Conservation (phyloP, 75 land plant species). For the Pinus albicaulis region DNA sequence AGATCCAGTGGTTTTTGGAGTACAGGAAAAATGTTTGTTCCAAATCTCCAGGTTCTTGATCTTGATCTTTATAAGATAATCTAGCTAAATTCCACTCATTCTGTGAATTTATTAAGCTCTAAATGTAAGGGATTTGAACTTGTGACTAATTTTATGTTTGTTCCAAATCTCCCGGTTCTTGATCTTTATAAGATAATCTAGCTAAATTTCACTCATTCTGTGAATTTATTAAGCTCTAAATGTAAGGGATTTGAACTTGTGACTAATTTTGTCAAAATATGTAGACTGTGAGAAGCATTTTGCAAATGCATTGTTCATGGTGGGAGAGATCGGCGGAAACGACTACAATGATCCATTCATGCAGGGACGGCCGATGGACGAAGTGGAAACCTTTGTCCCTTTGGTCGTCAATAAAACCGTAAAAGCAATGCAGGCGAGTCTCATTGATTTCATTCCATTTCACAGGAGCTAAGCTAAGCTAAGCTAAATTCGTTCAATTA, state of each 20-base stretch:
- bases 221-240: no score
- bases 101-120: no score
- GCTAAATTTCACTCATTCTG: no score
- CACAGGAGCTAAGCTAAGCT: conserved; percentile 8
- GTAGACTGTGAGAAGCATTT: conserved; percentile 28
- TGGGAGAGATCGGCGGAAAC: conserved; percentile 70
- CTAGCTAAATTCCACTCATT: no score
- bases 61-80: no score
- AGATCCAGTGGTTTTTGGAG: background rate
- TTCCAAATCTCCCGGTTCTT: no score
- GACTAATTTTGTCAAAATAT: no score
- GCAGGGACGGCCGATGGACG: conserved; percentile 13
- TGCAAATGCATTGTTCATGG: conserved; percentile 31
- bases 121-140: no score
- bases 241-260: no score
- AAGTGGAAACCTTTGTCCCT: conserved; percentile 14
- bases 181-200: no score
- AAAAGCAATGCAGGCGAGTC: conserved; percentile 5
- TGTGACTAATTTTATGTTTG: no score
- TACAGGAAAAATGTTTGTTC: background rate
- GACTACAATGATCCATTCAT: conserved; percentile 44
- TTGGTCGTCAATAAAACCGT: conserved; percentile 20
- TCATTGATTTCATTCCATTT: background rate
- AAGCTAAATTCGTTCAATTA: no score
- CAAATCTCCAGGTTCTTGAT: background rate